Evolutionary conservation across 106 monocot species (phyloP).

Genomic region (Alisma plantagoaquatica): DNA sequence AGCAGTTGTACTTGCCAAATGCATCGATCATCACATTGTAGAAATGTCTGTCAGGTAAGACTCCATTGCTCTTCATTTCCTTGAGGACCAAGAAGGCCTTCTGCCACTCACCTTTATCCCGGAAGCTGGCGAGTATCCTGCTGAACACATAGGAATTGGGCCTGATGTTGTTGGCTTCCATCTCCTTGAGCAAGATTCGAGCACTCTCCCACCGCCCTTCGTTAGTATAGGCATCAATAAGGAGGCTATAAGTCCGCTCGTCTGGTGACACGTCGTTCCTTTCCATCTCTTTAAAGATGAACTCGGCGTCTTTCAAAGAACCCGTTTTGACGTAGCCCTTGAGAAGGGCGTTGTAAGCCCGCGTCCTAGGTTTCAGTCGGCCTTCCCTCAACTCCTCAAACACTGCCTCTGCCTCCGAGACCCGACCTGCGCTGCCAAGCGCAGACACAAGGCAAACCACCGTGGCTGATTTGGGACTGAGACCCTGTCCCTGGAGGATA

Average conservation of each 20-base stretch:
- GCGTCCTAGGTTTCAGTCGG: constrained; percentile 39
- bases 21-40: constrained; percentile 95
- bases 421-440: constrained; percentile 33
- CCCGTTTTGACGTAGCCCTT: constrained; percentile 72
- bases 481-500: constrained; percentile 58
- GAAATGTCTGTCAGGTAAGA: constrained; percentile 77
- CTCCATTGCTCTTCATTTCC: constrained; percentile 69
- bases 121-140: constrained; percentile 61
- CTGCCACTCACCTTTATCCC: constrained; percentile 92
- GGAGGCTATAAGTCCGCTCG: constrained; percentile 73
- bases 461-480: constrained; percentile 48
- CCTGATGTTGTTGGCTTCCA: constrained; percentile 55
- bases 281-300: constrained; percentile 65
- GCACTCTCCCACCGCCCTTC: constrained; percentile 82
- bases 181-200: constrained; percentile 75
- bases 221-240: constrained; percentile 76
- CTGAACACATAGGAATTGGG: constrained; percentile 82
- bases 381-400: constrained; percentile 58
- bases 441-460: constrained; percentile 43
- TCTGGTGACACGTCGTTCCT: constrained; percentile 44
- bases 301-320: constrained; percentile 56
- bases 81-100: constrained; percentile 65
- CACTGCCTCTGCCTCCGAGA: constrained; percentile 68
- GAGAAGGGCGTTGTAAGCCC: constrained; percentile 84
- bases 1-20: constrained; percentile 79